Conservation (phyloP, 129 eudicot species). For the Helichrysum umbraculigerum region DNA sequence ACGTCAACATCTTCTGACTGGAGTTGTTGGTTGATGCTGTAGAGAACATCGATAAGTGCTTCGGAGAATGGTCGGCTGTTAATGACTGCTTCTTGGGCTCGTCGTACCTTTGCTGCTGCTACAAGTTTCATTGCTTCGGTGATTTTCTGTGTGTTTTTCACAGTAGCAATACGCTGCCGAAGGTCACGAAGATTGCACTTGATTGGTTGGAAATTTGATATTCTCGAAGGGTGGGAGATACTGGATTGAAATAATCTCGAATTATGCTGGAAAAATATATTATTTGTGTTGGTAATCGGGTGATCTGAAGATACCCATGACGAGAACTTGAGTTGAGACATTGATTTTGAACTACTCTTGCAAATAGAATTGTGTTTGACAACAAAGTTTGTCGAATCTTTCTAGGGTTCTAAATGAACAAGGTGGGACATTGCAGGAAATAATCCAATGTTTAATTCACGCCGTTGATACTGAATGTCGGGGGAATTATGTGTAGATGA, state of each 20-base stretch:
- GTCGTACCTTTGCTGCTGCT: conserved; percentile 80
- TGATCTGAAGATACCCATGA: conserved; percentile 29
- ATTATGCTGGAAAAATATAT: conserved; percentile 9
- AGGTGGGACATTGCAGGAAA: too few relatives aligned
- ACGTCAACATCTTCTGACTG: conserved; percentile 64
- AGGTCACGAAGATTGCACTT: conserved; percentile 57
- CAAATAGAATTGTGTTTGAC: neutral
- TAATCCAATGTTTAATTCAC: too few relatives aligned
- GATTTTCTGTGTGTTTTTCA: conserved; percentile 73
- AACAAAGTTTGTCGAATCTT: neutral
- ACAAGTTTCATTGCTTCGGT: conserved; percentile 96
- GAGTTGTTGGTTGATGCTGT: conserved; percentile 64
- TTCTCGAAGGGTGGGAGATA: conserved; percentile 2
- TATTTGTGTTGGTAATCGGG: neutral
- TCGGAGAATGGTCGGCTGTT: conserved; percentile 74
- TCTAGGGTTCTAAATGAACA: too few relatives aligned
- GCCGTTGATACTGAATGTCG: too few relatives aligned
- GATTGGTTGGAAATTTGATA: conserved; percentile 28
- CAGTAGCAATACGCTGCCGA: conserved; percentile 58
- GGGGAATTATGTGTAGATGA: too few relatives aligned
- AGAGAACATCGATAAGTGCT: conserved; percentile 59
- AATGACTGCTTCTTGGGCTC: conserved; percentile 84
- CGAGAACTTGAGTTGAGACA: conserved; percentile 34
- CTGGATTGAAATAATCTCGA: conserved; percentile 7
- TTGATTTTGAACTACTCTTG: conserved; percentile 8